Conservation (phyloP, 495 filamentous ascomycete species). For the Aspergillus sparsus region DNA sequence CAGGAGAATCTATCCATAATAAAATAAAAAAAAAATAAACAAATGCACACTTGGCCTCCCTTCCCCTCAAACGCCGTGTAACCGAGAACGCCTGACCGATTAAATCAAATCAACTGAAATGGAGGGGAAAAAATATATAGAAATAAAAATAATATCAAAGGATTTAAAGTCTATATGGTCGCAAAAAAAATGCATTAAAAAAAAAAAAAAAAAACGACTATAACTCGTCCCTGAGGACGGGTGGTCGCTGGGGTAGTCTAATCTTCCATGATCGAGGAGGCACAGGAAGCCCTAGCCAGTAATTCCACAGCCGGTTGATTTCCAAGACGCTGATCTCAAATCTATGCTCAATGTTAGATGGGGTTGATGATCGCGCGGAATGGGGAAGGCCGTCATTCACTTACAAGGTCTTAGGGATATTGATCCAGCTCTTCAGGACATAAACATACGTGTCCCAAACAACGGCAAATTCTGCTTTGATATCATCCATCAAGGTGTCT, state of each 20-base stretch:
- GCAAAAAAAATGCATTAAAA: not conserved
- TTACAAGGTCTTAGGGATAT: constrained; percentile 70
- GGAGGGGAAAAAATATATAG: not conserved
- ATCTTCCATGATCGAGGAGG: constrained; percentile 67
- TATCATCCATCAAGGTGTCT: constrained; percentile 54
- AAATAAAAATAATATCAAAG: not conserved
- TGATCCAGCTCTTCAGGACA: constrained; percentile 70
- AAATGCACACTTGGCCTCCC: not conserved
- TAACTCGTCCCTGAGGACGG: constrained; percentile 56
- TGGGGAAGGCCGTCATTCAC: constrained; percentile 32
- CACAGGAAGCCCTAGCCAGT: constrained; percentile 77
- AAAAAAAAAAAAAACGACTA: constrained; percentile 27
- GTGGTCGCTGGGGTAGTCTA: constrained; percentile 34
- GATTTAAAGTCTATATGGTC: not conserved
- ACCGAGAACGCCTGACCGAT: not conserved
- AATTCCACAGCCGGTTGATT: constrained; percentile 64
- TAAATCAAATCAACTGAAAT: not conserved
- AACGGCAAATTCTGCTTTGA: constrained; percentile 61
- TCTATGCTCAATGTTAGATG: constrained; percentile 37
- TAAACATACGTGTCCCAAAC: constrained; percentile 62
- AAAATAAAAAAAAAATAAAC: not conserved
- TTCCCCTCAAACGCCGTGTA: not conserved
- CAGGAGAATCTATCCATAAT: not conserved
- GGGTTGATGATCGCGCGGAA: not conserved
- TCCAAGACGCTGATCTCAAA: constrained; percentile 63